Conservation (phyloP, 805 yeast genomes). For the Alloascoidea africana region DNA sequence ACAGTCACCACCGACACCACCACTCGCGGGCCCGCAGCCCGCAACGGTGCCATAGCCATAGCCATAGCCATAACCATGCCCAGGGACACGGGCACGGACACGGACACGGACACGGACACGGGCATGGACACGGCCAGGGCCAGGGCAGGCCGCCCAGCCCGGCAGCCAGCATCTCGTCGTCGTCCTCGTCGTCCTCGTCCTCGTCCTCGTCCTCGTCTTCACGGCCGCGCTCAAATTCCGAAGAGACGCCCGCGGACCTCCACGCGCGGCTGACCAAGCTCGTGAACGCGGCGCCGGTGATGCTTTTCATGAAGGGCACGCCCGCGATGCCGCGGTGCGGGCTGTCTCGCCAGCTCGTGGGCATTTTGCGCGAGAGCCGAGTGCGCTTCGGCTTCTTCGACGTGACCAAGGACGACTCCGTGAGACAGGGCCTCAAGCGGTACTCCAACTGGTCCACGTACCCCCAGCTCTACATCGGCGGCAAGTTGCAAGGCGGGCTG, state of each 20-base stretch:
- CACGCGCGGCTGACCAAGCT: conserved; percentile 67
- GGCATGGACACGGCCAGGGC: no score
- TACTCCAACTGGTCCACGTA: conserved; percentile 98
- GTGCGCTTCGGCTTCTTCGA: conserved; percentile 96
- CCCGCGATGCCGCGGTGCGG: conserved; percentile 99
- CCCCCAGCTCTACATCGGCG: conserved; percentile 89
- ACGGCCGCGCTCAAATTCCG: conserved; percentile 14
- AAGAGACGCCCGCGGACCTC: conserved; percentile 72
- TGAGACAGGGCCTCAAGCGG: conserved; percentile 83
- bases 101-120: conserved; percentile 7
- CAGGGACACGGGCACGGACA: conserved; percentile 7
- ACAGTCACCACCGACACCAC: no score
- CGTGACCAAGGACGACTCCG: conserved; percentile 86
- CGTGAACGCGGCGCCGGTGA: conserved; percentile 91
- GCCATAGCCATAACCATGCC: conserved; percentile 5
- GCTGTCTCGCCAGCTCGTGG: conserved; percentile 90
- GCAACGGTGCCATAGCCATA: no score
- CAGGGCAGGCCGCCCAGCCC: no score
- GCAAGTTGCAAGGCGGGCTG: conserved; percentile 96
- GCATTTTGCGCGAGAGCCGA: conserved; percentile 85
- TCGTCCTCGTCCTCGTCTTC: no score
- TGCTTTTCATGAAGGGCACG: conserved; percentile 98
- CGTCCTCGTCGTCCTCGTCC: no score
- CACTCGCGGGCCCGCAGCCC: no score
- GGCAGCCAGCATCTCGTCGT: no score